Evolutionary conservation across 2,329 filamentous ascomycete genomes (phyloP).

Genomic region (Neobulgaria alba): DNA sequence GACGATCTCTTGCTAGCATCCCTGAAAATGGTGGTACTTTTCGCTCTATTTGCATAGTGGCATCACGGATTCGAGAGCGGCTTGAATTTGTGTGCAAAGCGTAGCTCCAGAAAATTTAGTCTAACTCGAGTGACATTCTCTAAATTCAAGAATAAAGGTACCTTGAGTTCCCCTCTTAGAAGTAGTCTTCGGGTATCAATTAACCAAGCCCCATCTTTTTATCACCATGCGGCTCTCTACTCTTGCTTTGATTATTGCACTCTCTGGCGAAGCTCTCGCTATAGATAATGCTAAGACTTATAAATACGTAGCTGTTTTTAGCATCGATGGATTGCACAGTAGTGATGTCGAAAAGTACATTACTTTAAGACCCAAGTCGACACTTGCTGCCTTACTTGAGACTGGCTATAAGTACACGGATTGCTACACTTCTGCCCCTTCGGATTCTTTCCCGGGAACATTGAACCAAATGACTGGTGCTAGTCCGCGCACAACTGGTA

Average conservation of each 20-base stretch:
- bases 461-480: constrained; percentile 20
- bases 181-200: too few species aligned
- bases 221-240: constrained; percentile 8
- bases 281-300: constrained; percentile 12
- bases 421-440: constrained; percentile 23
- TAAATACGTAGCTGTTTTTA: constrained; percentile 20
- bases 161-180: too few species aligned
- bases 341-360: constrained; percentile 20
- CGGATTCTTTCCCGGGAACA: constrained; percentile 26
- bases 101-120: too few species aligned
- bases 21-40: too few species aligned
- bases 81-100: too few species aligned
- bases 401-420: constrained; percentile 23
- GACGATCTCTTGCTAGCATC: too few species aligned
- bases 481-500: constrained; percentile 13
- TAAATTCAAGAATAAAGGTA: too few species aligned
- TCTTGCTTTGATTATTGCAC: constrained; percentile 3
- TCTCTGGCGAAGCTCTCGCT: too few species aligned
- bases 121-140: too few species aligned
- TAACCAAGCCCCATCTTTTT: too few species aligned
- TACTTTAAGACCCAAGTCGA: constrained; percentile 16
- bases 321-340: constrained; percentile 21
- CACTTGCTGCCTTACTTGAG: constrained; percentile 17
- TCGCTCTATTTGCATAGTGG: too few species aligned
- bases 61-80: too few species aligned